These are phyloP conservation scores for Brassica cretica DNA, from an alignment of 345 rosid species.

Conservation along the genomic window DNA sequence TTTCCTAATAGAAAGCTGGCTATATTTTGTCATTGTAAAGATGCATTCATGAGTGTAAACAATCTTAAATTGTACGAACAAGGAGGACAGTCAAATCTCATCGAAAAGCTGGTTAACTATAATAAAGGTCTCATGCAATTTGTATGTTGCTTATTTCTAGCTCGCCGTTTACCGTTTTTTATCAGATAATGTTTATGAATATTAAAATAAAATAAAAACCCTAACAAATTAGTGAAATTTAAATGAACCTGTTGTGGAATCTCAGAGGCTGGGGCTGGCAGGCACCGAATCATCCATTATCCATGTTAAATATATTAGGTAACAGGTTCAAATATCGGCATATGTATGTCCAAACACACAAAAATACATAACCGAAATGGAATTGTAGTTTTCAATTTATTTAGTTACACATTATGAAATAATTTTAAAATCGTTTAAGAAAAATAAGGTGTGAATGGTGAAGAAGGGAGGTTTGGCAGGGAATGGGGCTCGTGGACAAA, in stretches of 20 bases:
- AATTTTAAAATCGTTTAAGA: background rate
- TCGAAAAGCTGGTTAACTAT: constrained; percentile 27
- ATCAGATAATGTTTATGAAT: constrained; percentile 25
- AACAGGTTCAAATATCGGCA: constrained; percentile 34
- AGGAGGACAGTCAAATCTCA: background rate
- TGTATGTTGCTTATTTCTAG: constrained; percentile 41
- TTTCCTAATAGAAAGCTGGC: background rate
- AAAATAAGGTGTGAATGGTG: constrained; percentile 35
- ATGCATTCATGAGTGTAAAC: background rate
- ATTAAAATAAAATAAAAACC: background rate
- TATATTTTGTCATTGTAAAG: background rate
- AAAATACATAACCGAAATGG: background rate
- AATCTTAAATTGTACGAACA: background rate
- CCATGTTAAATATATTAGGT: constrained; percentile 35
- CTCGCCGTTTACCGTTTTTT: constrained; percentile 34
- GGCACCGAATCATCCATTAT: constrained; percentile 26
- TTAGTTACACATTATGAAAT: background rate
- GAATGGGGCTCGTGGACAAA: constrained; percentile 40
- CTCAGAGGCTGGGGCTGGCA: constrained; percentile 3
- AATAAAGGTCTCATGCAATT: constrained; percentile 34
- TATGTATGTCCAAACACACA: background rate
- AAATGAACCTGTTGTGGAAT: constrained; percentile 12
- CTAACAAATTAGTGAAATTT: constrained; percentile 21
- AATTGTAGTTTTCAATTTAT: background rate
- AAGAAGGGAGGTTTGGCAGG: constrained; percentile 45